Base-by-base conservation (phyloP, 1,284 basidiomycete species). In the Peniophora sp. region DNA sequence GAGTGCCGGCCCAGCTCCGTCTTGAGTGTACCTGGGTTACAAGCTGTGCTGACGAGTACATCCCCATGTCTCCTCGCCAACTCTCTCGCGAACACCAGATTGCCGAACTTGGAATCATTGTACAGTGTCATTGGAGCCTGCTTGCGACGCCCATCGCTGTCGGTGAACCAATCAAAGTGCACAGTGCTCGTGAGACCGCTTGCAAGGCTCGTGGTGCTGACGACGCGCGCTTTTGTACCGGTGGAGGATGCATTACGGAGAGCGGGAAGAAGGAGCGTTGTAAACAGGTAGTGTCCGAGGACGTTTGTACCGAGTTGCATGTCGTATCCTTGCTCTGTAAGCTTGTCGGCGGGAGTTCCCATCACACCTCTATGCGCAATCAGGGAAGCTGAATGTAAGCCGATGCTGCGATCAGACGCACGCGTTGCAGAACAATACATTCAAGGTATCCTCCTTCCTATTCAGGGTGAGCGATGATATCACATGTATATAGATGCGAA, bases 291-390 rank as follows among this genome's bases (percentile, higher is more conserved):
- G 62, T 73, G 76, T 1, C 56, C 74, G 20, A 83, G 60, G 32
- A 73, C 70, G 58, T 84, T 85, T 8, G 78, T 81, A 1, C 81
- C 83, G 51, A 80, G 81, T 56, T 81, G 79, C 3, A 81, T 59
- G 43, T 84, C 78, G 57, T 79, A 80, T 2, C 77, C 78, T 51
- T 85, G 73, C 22, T 64, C 62, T 1, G 81, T 82, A 35, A 72
- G 53, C 50, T 64, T 52, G 3, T 74, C 69, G 5, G 69, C 54
- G 1, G 77, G 74, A 3, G 69, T 65, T 0, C 62, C 57, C 78
- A 84, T 80, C 9, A 87, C 70, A 5, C 83, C 83, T 1, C 79
- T 83, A 24, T 15, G 20, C 17, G 14, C 46, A 17, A 17, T 20
- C n/a, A 5, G 17, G 23, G 5, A 12, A 39, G 23, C 2, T 3